phyloP scores from a whole-genome alignment of 257 asterid genomes.

The Solanum bulbocastanum region DNA sequence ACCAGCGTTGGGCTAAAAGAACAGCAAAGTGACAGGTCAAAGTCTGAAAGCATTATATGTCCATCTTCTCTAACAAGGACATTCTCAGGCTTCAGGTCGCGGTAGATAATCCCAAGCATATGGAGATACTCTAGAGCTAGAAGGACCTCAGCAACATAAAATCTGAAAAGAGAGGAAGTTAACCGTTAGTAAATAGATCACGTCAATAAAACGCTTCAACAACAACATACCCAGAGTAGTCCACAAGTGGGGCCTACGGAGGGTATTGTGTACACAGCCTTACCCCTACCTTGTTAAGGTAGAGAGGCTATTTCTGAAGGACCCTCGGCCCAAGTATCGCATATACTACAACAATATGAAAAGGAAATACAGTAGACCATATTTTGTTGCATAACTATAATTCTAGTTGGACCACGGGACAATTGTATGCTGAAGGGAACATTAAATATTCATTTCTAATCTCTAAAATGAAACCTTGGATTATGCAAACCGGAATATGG shows the following conservation, averaged over 20 bases:
- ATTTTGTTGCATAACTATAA: neutral
- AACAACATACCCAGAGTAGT: neutral
- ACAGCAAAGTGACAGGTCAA: slow-evolving; percentile 32
- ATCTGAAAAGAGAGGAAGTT: slow-evolving; percentile 9
- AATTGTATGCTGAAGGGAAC: neutral
- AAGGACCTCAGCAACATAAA: slow-evolving; percentile 30
- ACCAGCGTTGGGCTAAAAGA: slow-evolving; percentile 22
- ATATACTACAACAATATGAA: too few species aligned
- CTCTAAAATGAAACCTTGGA: neutral
- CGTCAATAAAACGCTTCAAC: neutral
- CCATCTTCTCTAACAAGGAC: slow-evolving; percentile 31
- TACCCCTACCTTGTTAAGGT: neutral
- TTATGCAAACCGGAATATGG: neutral
- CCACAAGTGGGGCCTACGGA: neutral
- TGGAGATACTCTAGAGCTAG: slow-evolving; percentile 26
- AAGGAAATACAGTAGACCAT: neutral
- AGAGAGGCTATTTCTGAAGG: neutral
- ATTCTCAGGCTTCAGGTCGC: slow-evolving; percentile 31
- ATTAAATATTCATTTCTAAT: neutral
- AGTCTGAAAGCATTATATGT: slow-evolving; percentile 30
- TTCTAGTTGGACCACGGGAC: neutral
- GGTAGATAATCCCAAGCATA: slow-evolving; percentile 30
- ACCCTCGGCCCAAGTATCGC: neutral
- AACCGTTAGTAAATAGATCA: neutral
- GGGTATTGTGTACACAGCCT: neutral